Conservation (phyloP, 164 flowering plant species). For the Berberis vulgaris region DNA sequence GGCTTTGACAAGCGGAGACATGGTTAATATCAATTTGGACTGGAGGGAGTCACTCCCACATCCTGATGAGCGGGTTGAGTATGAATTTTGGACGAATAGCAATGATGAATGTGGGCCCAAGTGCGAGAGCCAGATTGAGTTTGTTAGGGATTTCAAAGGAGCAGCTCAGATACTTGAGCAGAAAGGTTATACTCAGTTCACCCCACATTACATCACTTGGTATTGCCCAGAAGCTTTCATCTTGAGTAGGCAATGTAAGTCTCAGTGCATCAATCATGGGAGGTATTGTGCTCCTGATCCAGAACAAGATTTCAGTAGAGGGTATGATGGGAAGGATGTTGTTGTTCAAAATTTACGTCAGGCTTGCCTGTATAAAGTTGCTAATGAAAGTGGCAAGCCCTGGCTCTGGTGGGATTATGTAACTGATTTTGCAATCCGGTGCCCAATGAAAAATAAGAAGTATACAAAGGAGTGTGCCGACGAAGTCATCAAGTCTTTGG, state of each 20-base stretch:
- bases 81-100: constrained; percentile 94
- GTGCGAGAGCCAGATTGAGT: constrained; percentile 82
- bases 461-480: constrained; percentile 85
- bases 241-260: constrained; percentile 83
- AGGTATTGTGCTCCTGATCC: constrained; percentile 99
- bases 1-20: constrained; percentile 49
- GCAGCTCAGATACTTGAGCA: constrained; percentile 86
- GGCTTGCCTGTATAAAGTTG: constrained; percentile 72
- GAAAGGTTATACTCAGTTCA: constrained; percentile 82
- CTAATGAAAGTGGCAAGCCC: constrained; percentile 76
- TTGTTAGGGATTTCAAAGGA: constrained; percentile 80
- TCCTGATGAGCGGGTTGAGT: constrained; percentile 94
- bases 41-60: constrained; percentile 95
- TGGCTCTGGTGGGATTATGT: constrained; percentile 99
- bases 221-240: constrained; percentile 85
- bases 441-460: constrained; percentile 90
- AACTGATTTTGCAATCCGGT: constrained; percentile 83
- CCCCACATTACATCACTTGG: constrained; percentile 97
- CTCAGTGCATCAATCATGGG: constrained; percentile 96
- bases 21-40: constrained; percentile 70
- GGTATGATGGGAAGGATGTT: constrained; percentile 94
- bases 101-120: constrained; percentile 90
- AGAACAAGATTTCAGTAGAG: constrained; percentile 77
- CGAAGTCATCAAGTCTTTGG: constrained; percentile 68
- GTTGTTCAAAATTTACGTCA: constrained; percentile 86